Evolutionary conservation across 179 eudicot species (phyloP).

Genomic region (Nepenthes alata): DNA sequence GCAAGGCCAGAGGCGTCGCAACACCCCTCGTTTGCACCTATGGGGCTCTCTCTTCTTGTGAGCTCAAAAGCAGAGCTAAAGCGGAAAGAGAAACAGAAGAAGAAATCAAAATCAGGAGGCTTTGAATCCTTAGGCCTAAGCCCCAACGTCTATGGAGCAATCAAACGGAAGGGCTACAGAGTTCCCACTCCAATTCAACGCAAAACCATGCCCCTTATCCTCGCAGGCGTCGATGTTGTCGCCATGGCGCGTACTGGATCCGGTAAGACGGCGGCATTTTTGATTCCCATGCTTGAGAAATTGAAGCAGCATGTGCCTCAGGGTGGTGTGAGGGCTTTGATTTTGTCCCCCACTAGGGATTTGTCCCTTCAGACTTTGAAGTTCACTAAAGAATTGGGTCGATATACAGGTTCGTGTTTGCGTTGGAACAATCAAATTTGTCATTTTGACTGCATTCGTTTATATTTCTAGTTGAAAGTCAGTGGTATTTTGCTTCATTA

Average conservation of each 20-base stretch:
- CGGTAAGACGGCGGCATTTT: slow-evolving; percentile 91
- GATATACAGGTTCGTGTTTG: slow-evolving; percentile 44
- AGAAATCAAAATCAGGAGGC: slow-evolving; percentile 85
- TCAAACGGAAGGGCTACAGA: slow-evolving; percentile 75
- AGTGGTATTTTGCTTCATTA: too few species aligned
- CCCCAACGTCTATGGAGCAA: slow-evolving; percentile 41
- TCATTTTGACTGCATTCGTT: too few species aligned
- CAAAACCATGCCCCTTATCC: slow-evolving; percentile 79
- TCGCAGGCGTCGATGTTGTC: slow-evolving; percentile 71
- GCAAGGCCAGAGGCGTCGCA: too few species aligned
- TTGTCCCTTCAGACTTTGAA: slow-evolving; percentile 86
- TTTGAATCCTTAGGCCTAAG: slow-evolving; percentile 59
- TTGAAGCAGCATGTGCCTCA: slow-evolving; percentile 63
- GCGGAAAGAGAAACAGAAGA: slow-evolving; percentile 27
- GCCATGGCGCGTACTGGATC: slow-evolving; percentile 99
- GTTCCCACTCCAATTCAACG: slow-evolving; percentile 95
- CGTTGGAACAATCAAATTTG: too few species aligned
- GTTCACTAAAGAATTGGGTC: slow-evolving; percentile 61
- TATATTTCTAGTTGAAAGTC: too few species aligned
- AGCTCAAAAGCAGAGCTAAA: slow-evolving; percentile 55
- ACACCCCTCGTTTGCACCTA: too few species aligned
- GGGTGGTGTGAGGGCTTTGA: slow-evolving; percentile 67
- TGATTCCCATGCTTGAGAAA: slow-evolving; percentile 83
- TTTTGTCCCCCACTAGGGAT: slow-evolving; percentile 79
- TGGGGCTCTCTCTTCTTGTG: slow-evolving; percentile 14